phyloP scores from a whole-genome alignment of 352 stramenopile genomes.

The Phytophthora podocarpi region DNA sequence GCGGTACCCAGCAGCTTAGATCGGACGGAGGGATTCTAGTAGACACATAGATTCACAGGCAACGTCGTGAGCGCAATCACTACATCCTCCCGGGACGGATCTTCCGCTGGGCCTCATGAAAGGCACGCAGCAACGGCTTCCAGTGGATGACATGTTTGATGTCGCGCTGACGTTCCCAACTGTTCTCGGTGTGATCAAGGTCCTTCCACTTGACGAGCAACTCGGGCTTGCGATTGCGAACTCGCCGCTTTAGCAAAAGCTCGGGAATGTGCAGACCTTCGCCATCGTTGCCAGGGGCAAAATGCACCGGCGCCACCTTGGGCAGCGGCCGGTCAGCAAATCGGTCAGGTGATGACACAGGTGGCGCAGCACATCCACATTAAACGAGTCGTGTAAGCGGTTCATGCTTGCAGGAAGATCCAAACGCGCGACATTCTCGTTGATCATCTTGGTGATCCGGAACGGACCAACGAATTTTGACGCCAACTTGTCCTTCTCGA shows the following conservation, averaged over 20 bases:
- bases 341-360: background rate
- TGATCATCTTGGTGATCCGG: too few relatives aligned
- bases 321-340: conserved; percentile 3
- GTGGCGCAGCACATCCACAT: background rate
- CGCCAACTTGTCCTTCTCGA: conserved; percentile 8
- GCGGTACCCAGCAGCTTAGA: too few relatives aligned
- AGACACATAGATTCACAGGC: too few relatives aligned
- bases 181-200: background rate
- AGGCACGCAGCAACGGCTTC: background rate
- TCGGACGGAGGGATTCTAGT: too few relatives aligned
- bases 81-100: conserved; percentile 18
- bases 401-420: too few relatives aligned
- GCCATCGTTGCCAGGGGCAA: background rate
- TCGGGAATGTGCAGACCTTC: background rate
- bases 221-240: background rate
- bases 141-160: conserved; percentile 5
- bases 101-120: background rate
- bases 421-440: too few relatives aligned
- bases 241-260: background rate
- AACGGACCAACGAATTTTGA: too few relatives aligned
- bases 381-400: conserved; percentile 7
- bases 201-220: conserved; percentile 5
- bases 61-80: too few relatives aligned
- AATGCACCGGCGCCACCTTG: conserved; percentile 2
- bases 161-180: background rate